Evolutionary conservation across 768 basidiomycete species (phyloP).

Genomic region (Psilocybe azurescens): DNA sequence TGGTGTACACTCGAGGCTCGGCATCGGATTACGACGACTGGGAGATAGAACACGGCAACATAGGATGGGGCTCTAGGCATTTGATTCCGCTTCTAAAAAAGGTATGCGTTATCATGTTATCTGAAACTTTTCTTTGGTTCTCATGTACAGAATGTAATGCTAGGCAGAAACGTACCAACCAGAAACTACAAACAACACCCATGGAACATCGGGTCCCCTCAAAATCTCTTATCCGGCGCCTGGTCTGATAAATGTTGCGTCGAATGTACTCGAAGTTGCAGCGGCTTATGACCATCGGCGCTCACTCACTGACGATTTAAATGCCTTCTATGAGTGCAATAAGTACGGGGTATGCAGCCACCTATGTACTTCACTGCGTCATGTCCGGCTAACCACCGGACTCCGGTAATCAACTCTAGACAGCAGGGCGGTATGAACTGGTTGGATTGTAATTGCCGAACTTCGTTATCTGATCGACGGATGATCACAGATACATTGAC

Average conservation of each 20-base stretch:
- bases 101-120: conserved; percentile 34
- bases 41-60: conserved; percentile 53
- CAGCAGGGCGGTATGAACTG: conserved; percentile 47
- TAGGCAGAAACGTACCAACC: conserved; percentile 50
- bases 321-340: conserved; percentile 46
- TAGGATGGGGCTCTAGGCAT: conserved; percentile 63
- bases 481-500: conserved; percentile 55
- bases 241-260: conserved; percentile 45
- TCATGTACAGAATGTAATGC: background rate
- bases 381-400: background rate
- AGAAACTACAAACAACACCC: conserved; percentile 35
- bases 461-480: background rate
- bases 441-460: background rate
- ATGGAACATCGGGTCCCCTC: conserved; percentile 58
- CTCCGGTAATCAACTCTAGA: conserved; percentile 42
- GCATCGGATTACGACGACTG: conserved; percentile 73
- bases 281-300: conserved; percentile 52
- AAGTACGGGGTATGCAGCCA: conserved; percentile 48
- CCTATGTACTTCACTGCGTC: too few relatives aligned
- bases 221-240: conserved; percentile 49
- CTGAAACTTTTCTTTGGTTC: background rate
- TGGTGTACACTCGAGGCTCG: conserved; percentile 61
- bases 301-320: conserved; percentile 48
- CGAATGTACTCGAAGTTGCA: conserved; percentile 24
- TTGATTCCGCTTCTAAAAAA: conserved; percentile 66